Conservation (phyloP, 345 rosid genomes). For the Aurinia saxatilis region DNA sequence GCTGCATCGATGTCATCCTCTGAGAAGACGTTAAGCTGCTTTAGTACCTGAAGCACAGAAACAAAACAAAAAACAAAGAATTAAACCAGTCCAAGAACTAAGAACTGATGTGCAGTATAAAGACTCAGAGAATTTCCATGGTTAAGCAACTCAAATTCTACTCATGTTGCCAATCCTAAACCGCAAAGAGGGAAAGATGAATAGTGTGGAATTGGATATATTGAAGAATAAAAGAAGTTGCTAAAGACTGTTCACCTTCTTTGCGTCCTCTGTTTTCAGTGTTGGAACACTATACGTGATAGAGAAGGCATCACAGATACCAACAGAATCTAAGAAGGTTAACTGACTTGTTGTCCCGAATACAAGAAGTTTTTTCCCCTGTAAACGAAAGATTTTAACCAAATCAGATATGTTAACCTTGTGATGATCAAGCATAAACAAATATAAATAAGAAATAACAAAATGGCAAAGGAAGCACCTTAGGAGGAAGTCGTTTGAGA, state of each 20-base stretch:
- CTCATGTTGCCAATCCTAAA: not conserved
- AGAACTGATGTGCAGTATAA: not conserved
- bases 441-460: not conserved
- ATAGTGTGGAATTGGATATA: not conserved
- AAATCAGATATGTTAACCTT: not conserved
- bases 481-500: constrained; percentile 91
- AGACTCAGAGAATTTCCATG: not conserved
- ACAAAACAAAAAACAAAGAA: not conserved
- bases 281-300: constrained; percentile 69
- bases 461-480: constrained; percentile 39
- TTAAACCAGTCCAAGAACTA: not conserved
- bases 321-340: constrained; percentile 71
- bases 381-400: constrained; percentile 14
- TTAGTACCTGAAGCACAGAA: constrained; percentile 42
- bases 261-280: constrained; percentile 61
- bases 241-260: constrained; percentile 48
- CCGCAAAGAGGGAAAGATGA: not conserved
- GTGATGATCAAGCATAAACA: not conserved
- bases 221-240: not conserved
- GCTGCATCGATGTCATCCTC: constrained; percentile 59
- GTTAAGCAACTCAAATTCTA: not conserved
- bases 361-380: constrained; percentile 91
- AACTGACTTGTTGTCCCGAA: constrained; percentile 92
- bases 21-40: constrained; percentile 71
- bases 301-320: constrained; percentile 66